Percentiles rank a stretch among this genome's conserved stretches.
Conservation (phyloP, 768 basidiomycete genomes). For the Cantharellus cinnabarinus region DNA sequence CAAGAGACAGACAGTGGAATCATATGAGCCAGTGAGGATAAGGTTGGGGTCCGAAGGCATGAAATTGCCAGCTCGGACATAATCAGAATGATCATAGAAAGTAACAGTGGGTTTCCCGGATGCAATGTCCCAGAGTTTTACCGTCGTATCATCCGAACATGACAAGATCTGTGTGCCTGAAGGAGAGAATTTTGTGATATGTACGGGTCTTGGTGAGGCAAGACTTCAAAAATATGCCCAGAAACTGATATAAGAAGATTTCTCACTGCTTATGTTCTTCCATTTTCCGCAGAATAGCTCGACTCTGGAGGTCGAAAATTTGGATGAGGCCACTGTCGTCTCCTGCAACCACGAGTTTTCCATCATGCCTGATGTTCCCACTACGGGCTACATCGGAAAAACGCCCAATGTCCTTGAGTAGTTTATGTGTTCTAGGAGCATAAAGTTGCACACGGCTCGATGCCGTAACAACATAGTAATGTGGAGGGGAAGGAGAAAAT, state of each 20-base stretch:
- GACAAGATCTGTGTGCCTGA: conserved; percentile 73
- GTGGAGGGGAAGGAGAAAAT: conserved; percentile 71
- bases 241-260: neutral
- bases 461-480: conserved; percentile 89
- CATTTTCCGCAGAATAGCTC: conserved; percentile 82
- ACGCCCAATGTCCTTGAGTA: conserved; percentile 86
- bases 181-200: conserved; percentile 81
- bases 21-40: conserved; percentile 85
- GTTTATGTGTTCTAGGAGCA: conserved; percentile 87
- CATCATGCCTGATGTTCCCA: conserved; percentile 76
- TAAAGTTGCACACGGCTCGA: conserved; percentile 89
- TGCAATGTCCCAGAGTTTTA: conserved; percentile 87
- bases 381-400: conserved; percentile 93
- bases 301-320: conserved; percentile 79
- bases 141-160: conserved; percentile 90
- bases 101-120: conserved; percentile 62
- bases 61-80: conserved; percentile 83
- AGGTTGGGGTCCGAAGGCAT: conserved; percentile 66
- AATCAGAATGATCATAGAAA: conserved; percentile 78
- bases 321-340: conserved; percentile 85
- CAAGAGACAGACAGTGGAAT: conserved; percentile 72
- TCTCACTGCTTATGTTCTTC: conserved; percentile 74
- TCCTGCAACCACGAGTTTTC: conserved; percentile 85
- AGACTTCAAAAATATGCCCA: neutral
- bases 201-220: conserved; percentile 38